Percentiles rank a stretch among this genome's conserved stretches.
Conservation (phyloP, 768 basidiomycete species). For the Coprinopsis sp. region DNA sequence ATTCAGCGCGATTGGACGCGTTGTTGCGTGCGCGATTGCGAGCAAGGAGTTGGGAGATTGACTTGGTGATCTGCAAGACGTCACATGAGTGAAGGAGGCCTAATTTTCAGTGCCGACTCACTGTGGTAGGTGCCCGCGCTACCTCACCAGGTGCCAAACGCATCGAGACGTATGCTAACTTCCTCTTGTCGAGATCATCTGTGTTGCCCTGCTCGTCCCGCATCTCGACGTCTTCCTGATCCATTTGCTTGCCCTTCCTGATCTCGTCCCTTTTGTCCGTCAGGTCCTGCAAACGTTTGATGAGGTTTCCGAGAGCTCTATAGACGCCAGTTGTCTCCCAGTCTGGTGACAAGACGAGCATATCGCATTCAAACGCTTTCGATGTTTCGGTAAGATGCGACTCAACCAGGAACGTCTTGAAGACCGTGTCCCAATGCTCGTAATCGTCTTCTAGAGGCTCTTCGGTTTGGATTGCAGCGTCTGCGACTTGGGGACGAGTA, state of each 20-base stretch:
- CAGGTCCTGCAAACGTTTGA: constrained; percentile 40
- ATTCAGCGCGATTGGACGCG: constrained; percentile 73
- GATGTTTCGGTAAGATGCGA: constrained; percentile 56
- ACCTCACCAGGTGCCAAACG: constrained; percentile 41
- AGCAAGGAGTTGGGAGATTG: constrained; percentile 68
- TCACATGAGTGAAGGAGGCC: constrained; percentile 11
- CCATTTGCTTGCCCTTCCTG: constrained; percentile 18
- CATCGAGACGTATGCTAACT: constrained; percentile 48
- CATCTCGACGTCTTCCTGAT: constrained; percentile 8
- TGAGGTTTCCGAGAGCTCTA: constrained; percentile 47
- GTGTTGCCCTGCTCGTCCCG: constrained; percentile 13
- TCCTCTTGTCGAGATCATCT: constrained; percentile 57
- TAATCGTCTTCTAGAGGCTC: constrained; percentile 32
- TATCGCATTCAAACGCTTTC: constrained; percentile 63
- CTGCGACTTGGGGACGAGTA: no score
- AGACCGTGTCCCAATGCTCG: constrained; percentile 57
- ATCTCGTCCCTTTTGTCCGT: constrained; percentile 26
- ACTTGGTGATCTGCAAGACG: constrained; percentile 55
- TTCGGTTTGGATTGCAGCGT: no score
- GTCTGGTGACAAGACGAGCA: constrained; percentile 61
- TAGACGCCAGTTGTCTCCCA: constrained; percentile 61
- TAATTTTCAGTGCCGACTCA: constrained; percentile 29
- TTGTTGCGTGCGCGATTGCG: constrained; percentile 68
- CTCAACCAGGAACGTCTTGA: constrained; percentile 49
- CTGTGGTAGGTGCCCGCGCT: constrained; percentile 54